Percentiles rank a stretch among this genome's conserved stretches.
Conservation (phyloP, 2,329 filamentous ascomycete genomes). For the Nemania sp. region DNA sequence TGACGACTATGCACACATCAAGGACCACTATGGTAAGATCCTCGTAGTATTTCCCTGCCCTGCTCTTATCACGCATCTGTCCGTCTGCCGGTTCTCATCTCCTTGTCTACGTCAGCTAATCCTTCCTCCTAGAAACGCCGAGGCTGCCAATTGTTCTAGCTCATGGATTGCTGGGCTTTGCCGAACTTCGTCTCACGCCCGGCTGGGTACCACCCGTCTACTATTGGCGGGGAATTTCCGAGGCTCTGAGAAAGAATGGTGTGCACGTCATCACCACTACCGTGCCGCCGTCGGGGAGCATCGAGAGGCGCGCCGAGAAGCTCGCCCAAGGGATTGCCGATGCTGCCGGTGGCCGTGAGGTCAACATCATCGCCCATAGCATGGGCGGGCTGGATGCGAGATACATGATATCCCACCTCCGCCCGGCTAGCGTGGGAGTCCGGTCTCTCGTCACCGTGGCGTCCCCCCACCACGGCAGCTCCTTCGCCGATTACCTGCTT, state of each 20-base stretch:
- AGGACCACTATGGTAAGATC: conserved; percentile 49
- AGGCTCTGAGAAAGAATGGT: conserved; percentile 58
- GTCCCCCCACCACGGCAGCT: conserved; percentile 59
- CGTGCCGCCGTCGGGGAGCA: conserved; percentile 64
- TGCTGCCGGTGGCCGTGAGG: conserved; percentile 55
- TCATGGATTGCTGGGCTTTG: conserved; percentile 68
- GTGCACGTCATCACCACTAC: conserved; percentile 62
- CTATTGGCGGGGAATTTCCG: conserved; percentile 68
- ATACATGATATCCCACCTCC: conserved; percentile 65
- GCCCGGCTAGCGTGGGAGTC: conserved; percentile 52
- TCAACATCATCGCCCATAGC: conserved; percentile 77
- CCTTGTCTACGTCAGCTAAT: neutral
- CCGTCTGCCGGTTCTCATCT: no score
- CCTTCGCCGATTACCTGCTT: conserved; percentile 60
- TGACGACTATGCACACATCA: conserved; percentile 53
- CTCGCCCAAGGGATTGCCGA: conserved; percentile 59
- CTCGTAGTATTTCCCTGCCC: neutral
- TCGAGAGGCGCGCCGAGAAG: conserved; percentile 62
- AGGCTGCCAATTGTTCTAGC: conserved; percentile 67
- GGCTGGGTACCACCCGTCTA: conserved; percentile 58
- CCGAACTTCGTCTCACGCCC: conserved; percentile 57
- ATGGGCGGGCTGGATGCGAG: conserved; percentile 70
- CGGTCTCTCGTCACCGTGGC: conserved; percentile 59
- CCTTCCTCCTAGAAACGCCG: conserved; percentile 51
- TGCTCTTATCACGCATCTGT: no score